phyloP scores from a whole-genome alignment of 805 yeast species.

The Schwanniomyces pseudopolymorphus region DNA sequence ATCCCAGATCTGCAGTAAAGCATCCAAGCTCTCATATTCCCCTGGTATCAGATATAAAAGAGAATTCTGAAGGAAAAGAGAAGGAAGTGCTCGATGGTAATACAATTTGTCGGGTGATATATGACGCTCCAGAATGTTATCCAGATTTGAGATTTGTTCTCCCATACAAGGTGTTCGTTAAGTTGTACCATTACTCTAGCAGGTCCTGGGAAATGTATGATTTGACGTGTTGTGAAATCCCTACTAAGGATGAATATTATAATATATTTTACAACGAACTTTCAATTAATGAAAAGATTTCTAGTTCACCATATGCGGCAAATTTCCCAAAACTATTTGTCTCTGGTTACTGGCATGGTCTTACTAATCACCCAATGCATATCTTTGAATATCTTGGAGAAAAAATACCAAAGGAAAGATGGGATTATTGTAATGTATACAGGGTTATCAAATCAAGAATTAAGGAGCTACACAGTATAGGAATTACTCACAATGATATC shows the following conservation, averaged over 20 bases:
- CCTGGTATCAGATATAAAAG: not conserved
- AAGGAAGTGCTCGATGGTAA: conserved; percentile 3
- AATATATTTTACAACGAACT: conserved; percentile 3
- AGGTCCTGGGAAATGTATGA: not conserved
- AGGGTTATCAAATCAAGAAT: conserved; percentile 4
- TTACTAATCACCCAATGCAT: conserved; percentile 5
- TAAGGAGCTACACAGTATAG: conserved; percentile 4
- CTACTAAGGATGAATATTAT: conserved; percentile 1
- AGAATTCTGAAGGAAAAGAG: not conserved
- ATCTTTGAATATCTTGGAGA: conserved; percentile 5
- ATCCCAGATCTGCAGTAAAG: not conserved
- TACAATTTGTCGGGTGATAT: conserved; percentile 2
- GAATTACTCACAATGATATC: conserved; percentile 4
- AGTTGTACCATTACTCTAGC: conserved; percentile 2
- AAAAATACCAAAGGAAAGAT: conserved; percentile 1
- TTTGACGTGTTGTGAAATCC: not conserved
- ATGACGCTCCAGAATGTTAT: conserved; percentile 2
- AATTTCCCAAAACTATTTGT: conserved; percentile 5
- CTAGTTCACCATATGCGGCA: conserved; percentile 4
- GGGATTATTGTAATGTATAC: conserved; percentile 3
- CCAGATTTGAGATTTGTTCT: conserved; percentile 1
- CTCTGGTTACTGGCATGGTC: conserved; percentile 3
- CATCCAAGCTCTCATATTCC: too few relatives aligned
- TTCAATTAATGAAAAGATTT: conserved; percentile 2
- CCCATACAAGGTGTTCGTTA: conserved; percentile 3